Conservation (phyloP, 2,329 filamentous ascomycete genomes). For the Cladosporium sp. region DNA sequence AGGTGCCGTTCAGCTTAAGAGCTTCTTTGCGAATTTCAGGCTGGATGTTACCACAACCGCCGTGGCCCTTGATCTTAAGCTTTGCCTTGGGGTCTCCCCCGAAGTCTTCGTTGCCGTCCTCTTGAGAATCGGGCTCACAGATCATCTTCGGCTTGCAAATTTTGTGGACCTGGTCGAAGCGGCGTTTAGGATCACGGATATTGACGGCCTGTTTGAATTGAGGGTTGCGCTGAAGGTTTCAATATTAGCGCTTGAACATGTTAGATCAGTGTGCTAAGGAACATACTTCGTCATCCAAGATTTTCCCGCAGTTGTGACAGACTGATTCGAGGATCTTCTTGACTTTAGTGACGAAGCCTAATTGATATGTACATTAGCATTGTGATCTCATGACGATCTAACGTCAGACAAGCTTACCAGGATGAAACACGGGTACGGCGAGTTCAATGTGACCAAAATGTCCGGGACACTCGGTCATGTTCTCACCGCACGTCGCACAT, state of each 20-base stretch:
- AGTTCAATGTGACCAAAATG: constrained; percentile 99
- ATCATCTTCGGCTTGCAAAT: constrained; percentile 83
- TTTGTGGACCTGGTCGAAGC: constrained; percentile 89
- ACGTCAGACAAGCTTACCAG: constrained; percentile 47
- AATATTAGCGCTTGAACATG: constrained; percentile 43
- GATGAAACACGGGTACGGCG: constrained; percentile 90
- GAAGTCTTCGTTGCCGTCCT: constrained; percentile 65
- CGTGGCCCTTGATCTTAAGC: constrained; percentile 59
- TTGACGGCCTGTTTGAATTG: constrained; percentile 78
- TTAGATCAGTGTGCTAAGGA: constrained; percentile 37
- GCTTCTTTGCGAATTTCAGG: constrained; percentile 85
- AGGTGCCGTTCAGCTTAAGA: constrained; percentile 73
- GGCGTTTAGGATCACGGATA: constrained; percentile 86
- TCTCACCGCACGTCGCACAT: constrained; percentile 93
- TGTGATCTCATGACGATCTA: neutral
- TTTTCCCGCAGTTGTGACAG: constrained; percentile 98
- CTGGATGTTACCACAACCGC: constrained; percentile 88
- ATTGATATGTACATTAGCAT: constrained; percentile 32
- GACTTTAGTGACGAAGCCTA: constrained; percentile 96
- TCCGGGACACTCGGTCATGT: constrained; percentile 91
- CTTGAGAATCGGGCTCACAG: constrained; percentile 73
- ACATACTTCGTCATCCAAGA: constrained; percentile 97
- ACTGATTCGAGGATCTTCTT: constrained; percentile 99
- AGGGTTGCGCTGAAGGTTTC: constrained; percentile 65
- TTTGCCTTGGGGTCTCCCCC: constrained; percentile 55